phyloP scores from a whole-genome alignment of 2,329 filamentous ascomycete species.

The Epichloe hybrida region DNA sequence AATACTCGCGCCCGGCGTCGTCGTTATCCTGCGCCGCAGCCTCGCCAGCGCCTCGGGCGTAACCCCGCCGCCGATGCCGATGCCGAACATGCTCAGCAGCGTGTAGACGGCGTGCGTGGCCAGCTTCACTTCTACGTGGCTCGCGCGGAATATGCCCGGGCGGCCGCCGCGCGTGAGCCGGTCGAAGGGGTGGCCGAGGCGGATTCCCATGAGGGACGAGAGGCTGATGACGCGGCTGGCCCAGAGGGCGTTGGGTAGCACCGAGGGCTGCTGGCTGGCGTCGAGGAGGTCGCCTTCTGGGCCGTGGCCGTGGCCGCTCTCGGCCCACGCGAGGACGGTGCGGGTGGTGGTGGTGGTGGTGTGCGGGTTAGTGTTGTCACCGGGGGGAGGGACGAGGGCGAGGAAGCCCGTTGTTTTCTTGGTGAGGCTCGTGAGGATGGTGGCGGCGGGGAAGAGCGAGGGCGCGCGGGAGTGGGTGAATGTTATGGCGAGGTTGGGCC shows the following conservation, averaged over 20 bases:
- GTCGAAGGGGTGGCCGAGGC: slow-evolving; percentile 18
- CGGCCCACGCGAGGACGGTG: slow-evolving; percentile 18
- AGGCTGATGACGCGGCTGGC: slow-evolving; percentile 16
- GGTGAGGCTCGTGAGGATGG: slow-evolving; percentile 8
- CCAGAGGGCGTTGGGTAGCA: slow-evolving; percentile 21
- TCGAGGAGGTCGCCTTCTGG: slow-evolving; percentile 18
- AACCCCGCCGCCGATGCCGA: slow-evolving; percentile 10
- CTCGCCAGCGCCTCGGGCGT: slow-evolving; percentile 9
- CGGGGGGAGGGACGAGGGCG: slow-evolving; percentile 8
- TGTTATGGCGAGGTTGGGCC: slow-evolving; percentile 17
- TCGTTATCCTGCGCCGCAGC: slow-evolving; percentile 11
- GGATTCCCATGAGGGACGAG: slow-evolving; percentile 16
- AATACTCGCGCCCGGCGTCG: slow-evolving; percentile 7
- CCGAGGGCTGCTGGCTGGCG: not conserved
- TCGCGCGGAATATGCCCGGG: slow-evolving; percentile 17
- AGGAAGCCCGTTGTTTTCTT: slow-evolving; percentile 22
- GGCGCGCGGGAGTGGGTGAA: slow-evolving; percentile 17
- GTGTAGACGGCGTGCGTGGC: slow-evolving; percentile 19
- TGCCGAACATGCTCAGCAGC: slow-evolving; percentile 14
- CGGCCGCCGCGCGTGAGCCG: not conserved
- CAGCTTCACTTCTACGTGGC: slow-evolving; percentile 28
- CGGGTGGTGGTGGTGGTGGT: slow-evolving; percentile 4
- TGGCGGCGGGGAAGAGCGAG: not conserved
- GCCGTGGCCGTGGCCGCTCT: slow-evolving; percentile 21
- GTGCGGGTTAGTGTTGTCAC: too few relatives aligned